These are phyloP conservation scores for Penicillium pancosmium DNA, from an alignment of 495 filamentous ascomycete species.

Conservation along the genomic window DNA sequence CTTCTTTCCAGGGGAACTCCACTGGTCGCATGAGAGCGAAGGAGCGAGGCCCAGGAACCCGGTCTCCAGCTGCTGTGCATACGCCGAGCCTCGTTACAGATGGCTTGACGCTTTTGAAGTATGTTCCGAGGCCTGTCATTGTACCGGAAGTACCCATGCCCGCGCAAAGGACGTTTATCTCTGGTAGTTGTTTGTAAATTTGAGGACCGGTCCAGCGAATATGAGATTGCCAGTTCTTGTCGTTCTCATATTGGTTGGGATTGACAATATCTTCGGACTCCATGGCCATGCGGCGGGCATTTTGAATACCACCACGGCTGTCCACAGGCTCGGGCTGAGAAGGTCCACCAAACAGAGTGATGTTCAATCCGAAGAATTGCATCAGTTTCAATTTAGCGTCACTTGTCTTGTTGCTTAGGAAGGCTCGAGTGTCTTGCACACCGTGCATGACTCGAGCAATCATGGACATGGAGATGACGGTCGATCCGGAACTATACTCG, in stretches of 20 bases:
- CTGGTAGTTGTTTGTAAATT: constrained; percentile 58
- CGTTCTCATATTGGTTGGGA: constrained; percentile 62
- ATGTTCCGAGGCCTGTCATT: constrained; percentile 57
- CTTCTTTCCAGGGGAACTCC: constrained; percentile 59
- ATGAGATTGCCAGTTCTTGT: constrained; percentile 62
- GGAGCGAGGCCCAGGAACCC: constrained; percentile 59
- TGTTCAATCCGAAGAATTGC: constrained; percentile 61
- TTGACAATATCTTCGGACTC: constrained; percentile 48
- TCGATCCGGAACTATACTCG: constrained; percentile 66
- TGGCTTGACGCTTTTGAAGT: constrained; percentile 56
- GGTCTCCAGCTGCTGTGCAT: constrained; percentile 57
- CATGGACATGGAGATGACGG: constrained; percentile 62
- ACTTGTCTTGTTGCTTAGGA: constrained; percentile 62
- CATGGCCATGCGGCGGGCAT: constrained; percentile 41
- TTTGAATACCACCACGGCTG: constrained; percentile 54
- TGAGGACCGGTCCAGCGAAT: constrained; percentile 62
- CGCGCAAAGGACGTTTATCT: constrained; percentile 60
- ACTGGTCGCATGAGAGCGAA: constrained; percentile 53
- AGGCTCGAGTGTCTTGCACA: constrained; percentile 56
- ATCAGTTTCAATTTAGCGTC: constrained; percentile 55
- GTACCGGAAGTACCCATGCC: constrained; percentile 60
- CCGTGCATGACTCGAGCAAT: constrained; percentile 56
- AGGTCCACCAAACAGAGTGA: constrained; percentile 59
- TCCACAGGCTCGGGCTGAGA: constrained; percentile 61
- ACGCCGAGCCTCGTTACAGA: constrained; percentile 55